A percentile compares a stretch with the other conserved stretches of the same genome.
Evolutionary conservation across 495 filamentous ascomycete species (phyloP).

Genomic region (Thermochaetoides thermophila): DNA sequence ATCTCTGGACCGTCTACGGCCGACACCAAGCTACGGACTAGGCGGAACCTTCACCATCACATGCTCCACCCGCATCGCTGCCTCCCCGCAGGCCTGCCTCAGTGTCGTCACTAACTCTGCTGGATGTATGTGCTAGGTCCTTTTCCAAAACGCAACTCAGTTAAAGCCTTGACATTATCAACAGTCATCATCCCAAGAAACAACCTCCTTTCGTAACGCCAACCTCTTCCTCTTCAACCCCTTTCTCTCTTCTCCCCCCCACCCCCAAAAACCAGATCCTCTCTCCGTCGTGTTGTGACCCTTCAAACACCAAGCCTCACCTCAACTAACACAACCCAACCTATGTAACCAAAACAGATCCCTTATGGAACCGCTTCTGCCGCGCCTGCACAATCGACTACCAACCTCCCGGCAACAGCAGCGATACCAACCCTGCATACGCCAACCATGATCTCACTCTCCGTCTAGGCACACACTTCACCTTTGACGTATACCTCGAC

Average conservation of each 20-base stretch:
- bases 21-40: conserved; percentile 18
- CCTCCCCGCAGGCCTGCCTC: conserved; percentile 14
- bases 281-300: background rate
- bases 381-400: conserved; percentile 12
- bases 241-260: background rate
- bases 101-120: conserved; percentile 13
- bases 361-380: conserved; percentile 24
- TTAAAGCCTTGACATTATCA: no score
- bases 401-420: conserved; percentile 4
- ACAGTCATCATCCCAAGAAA: no score
- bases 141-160: no score
- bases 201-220: no score
- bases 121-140: conserved; percentile 14
- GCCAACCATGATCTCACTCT: conserved; percentile 3
- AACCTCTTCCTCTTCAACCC: background rate
- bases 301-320: background rate
- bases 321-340: background rate
- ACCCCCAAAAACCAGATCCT: background rate
- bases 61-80: conserved; percentile 17
- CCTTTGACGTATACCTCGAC: conserved; percentile 20
- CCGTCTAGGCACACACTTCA: conserved; percentile 15
- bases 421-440: background rate
- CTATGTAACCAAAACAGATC: conserved; percentile 10
- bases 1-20: no score
- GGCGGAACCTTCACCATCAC: conserved; percentile 17